Base-by-base conservation (phyloP, 306 rosid genomes). In the Ochetophila trinervis region DNA sequence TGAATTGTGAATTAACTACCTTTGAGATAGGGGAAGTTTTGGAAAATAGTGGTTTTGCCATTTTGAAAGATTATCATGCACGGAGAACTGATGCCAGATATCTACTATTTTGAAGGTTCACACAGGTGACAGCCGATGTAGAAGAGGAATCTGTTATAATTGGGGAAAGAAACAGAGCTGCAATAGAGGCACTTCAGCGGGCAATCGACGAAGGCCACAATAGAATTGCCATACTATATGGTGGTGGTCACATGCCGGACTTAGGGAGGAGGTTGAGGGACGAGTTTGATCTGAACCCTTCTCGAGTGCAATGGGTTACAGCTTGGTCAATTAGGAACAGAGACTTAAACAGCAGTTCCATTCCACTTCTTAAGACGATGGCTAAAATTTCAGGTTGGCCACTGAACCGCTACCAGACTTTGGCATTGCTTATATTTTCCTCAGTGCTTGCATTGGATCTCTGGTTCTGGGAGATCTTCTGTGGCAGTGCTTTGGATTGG, bases 191-290 rank as follows among this genome's bases (percentile, higher is more conserved):
- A 0, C 88, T 90, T 10, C 62, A 24, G 73, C 76, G 19, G 44
- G 94, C 88, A 57, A 68, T 93, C 12, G 80, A 79, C 8, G 85
- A 88, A 3, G 97, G 98, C 42, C 76, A 83, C 74, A 87, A 87
- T 50, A 93, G 60, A 81, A 93, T 93, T 51, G 98, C 97, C 18
- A 84, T 93, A 71, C 97, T 93, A 17, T 93, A 93, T 20, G 98
- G 98, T 10, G 98, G 97, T 14, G 98, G 98, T 50, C 98, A 93
- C 87, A 93, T 93, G 98, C 97, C 97, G 1, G 99, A 93, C 70
- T 79, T 93, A 13, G 99, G 94, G 23, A 76, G 94, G 79, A 83
- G 99, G 66, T 72, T 90, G 35, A 78, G 89, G 75, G 96, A 87
- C 68, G 97, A 90, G 72, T 84, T 90, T 64, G 94, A 87, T 52